These are phyloP conservation scores for Mesostigma viride DNA, from an alignment of 139 green algal species.

Conservation along the genomic window DNA sequence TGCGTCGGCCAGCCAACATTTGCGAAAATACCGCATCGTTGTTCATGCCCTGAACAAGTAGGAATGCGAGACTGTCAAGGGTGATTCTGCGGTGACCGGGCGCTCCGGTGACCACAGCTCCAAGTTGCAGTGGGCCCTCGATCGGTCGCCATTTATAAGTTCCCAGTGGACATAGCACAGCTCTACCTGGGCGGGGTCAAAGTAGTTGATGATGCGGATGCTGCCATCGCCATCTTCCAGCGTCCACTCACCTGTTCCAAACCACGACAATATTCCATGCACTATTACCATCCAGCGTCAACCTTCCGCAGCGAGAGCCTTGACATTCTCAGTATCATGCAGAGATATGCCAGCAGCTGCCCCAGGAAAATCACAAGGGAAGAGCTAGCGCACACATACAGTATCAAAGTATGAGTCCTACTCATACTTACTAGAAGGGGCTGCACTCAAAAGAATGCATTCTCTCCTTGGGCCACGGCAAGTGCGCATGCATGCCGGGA, in stretches of 20 bases:
- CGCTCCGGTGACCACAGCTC: slow-evolving; percentile 16
- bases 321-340: not conserved
- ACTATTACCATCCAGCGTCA: not conserved
- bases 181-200: slow-evolving; percentile 1
- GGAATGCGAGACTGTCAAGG: not conserved
- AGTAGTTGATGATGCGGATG: not conserved
- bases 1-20: too few relatives aligned
- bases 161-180: slow-evolving; percentile 15
- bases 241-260: slow-evolving; percentile 12
- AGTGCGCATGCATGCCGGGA: too few relatives aligned
- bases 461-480: too few relatives aligned
- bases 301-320: slow-evolving; percentile 2
- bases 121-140: slow-evolving; percentile 10
- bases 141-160: too few relatives aligned
- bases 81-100: slow-evolving; percentile 10
- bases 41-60: too few relatives aligned
- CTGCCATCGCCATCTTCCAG: not conserved
- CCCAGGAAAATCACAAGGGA: not conserved
- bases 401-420: not conserved
- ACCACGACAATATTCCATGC: not conserved
- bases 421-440: not conserved
- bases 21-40: too few relatives aligned
- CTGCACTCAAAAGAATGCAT: too few relatives aligned
- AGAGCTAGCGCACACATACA: not conserved
- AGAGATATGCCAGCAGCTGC: not conserved